A percentile compares a stretch with the other conserved stretches of the same genome.
phyloP scores from a whole-genome alignment of 1,284 basidiomycete genomes.

The Butyriboletus regius region DNA sequence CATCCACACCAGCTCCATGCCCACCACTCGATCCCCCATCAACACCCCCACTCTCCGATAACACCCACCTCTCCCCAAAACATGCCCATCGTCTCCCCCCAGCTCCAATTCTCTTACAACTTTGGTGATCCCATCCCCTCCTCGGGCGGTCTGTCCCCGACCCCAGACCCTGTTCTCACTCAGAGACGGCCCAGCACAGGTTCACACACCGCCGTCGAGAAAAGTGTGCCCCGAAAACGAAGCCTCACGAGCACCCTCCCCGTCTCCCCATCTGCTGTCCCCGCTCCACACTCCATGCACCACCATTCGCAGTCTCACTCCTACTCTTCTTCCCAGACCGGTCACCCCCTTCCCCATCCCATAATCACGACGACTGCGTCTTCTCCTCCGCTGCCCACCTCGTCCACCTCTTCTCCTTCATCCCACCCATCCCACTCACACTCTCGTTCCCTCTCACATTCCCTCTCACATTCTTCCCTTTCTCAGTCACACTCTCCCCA shows the following conservation, averaged over 20 bases:
- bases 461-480: constrained; percentile 28
- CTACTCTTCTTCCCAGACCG: constrained; percentile 14
- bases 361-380: constrained; percentile 29
- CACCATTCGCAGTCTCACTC: constrained; percentile 26
- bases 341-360: constrained; percentile 17
- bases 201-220: constrained; percentile 31
- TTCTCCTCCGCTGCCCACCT: constrained; percentile 24
- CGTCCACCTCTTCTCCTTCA: constrained; percentile 21
- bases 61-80: constrained; percentile 25
- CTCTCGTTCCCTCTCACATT: constrained; percentile 20
- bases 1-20: constrained; percentile 19
- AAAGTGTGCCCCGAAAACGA: constrained; percentile 52
- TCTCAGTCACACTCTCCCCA: constrained; percentile 25
- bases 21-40: constrained; percentile 19
- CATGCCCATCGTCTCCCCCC: constrained; percentile 20
- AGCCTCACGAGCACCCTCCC: constrained; percentile 48
- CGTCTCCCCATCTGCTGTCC: constrained; percentile 15
- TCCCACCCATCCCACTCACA: constrained; percentile 29
- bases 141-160: constrained; percentile 10
- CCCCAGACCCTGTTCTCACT: constrained; percentile 8
- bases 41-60: constrained; percentile 26
- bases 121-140: constrained; percentile 15
- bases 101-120: constrained; percentile 22
- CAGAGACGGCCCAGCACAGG: constrained; percentile 25
- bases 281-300: constrained; percentile 13